Percentiles rank a stretch among this genome's conserved stretches.
These are phyloP conservation scores for Hypoxylon fuscum DNA, from an alignment of 495 filamentous ascomycete species.

Conservation along the genomic window DNA sequence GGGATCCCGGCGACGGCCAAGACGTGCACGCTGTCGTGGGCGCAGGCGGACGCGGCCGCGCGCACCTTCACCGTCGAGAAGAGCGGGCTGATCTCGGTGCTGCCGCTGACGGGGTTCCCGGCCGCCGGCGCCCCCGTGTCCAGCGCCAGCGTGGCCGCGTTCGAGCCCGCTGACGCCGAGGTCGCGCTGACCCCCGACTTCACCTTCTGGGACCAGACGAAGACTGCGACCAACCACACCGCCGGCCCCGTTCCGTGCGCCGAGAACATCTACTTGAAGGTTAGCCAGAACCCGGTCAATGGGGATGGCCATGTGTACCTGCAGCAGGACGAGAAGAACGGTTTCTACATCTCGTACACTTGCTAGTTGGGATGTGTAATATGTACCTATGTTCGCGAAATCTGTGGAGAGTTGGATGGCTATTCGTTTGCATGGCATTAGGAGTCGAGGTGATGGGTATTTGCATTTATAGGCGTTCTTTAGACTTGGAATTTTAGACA, in stretches of 20 bases:
- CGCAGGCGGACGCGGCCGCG: conserved; percentile 40
- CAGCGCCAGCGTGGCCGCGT: conserved; percentile 9
- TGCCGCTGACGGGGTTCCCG: conserved; percentile 44
- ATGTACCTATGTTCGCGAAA: too few species aligned
- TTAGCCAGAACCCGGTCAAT: conserved; percentile 11
- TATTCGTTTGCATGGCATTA: too few species aligned
- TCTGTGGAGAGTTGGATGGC: too few species aligned
- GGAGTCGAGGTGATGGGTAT: too few species aligned
- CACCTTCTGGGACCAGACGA: conserved; percentile 33
- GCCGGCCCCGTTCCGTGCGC: conserved; percentile 29
- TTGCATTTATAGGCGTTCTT: too few species aligned
- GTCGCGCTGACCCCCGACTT: conserved; percentile 23
- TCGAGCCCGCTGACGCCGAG: background rate
- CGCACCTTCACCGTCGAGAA: conserved; percentile 45
- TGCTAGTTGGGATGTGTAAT: conserved; percentile 11
- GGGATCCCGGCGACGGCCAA: conserved; percentile 44
- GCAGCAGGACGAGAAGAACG: conserved; percentile 36
- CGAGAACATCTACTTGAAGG: conserved; percentile 28
- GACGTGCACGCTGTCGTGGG: conserved; percentile 47
- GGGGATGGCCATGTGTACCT: conserved; percentile 38
- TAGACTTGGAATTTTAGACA: too few species aligned
- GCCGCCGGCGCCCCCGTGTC: conserved; percentile 25
- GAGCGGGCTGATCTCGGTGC: conserved; percentile 39
- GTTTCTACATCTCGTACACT: conserved; percentile 22
- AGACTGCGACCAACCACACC: conserved; percentile 16